These are phyloP conservation scores for Pythium grandisporangium DNA, from an alignment of 352 stramenopile genomes.

Conservation along the genomic window DNA sequence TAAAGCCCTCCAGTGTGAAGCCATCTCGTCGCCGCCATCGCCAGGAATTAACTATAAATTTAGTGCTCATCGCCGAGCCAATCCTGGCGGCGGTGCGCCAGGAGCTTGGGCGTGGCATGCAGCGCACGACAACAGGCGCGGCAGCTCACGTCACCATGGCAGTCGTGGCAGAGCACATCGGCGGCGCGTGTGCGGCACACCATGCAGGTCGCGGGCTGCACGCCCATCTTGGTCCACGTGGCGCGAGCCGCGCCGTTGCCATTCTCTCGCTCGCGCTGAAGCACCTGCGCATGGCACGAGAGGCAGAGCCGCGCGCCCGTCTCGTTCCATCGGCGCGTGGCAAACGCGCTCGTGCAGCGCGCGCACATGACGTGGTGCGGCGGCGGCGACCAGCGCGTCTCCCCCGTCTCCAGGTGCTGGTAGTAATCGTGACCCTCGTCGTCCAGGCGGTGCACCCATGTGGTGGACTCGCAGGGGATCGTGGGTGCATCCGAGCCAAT, in stretches of 20 bases:
- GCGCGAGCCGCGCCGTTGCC: constrained; percentile 1
- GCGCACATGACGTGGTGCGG: constrained; percentile 48
- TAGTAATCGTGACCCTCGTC: constrained; percentile 44
- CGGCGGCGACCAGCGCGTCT: constrained; percentile 34
- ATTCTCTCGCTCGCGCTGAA: constrained; percentile 5
- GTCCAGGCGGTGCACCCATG: constrained; percentile 47
- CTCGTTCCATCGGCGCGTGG: constrained; percentile 35
- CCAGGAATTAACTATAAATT: too few relatives aligned
- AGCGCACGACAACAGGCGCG: constrained; percentile 31
- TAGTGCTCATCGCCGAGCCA: too few relatives aligned
- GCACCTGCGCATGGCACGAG: constrained; percentile 37
- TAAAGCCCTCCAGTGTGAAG: too few relatives aligned
- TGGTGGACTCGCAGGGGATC: constrained; percentile 49
- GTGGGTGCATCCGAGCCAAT: constrained; percentile 39
- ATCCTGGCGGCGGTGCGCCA: constrained; percentile 18
- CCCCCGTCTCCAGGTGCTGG: constrained; percentile 21
- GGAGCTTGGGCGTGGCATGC: constrained; percentile 24
- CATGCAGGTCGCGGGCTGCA: constrained; percentile 42
- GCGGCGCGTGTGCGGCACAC: constrained; percentile 42
- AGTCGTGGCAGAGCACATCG: constrained; percentile 41
- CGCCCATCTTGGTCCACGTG: constrained; percentile 51
- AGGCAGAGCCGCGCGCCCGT: constrained; percentile 45
- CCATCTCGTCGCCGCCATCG: too few relatives aligned
- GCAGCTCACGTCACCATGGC: constrained; percentile 41
- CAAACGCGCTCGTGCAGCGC: constrained; percentile 39